Evolutionary conservation across 441 rosid species (phyloP).

Genomic region (Capsella rubella): DNA sequence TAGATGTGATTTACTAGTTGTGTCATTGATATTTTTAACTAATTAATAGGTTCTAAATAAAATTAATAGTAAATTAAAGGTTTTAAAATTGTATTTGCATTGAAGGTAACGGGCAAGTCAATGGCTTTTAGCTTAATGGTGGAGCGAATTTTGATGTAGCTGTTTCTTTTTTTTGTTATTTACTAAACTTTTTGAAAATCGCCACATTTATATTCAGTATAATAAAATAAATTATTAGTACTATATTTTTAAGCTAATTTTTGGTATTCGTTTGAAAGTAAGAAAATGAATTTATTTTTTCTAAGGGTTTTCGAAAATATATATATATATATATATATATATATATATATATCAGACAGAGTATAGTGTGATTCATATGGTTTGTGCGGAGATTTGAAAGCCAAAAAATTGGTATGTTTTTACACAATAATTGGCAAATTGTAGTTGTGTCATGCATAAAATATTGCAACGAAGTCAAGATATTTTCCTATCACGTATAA

Average conservation of each 20-base stretch:
- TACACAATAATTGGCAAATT: background rate
- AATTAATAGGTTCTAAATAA: background rate
- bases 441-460: constrained; percentile 27
- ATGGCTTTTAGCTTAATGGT: background rate
- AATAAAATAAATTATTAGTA: background rate
- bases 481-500: constrained; percentile 9
- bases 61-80: background rate
- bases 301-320: too few relatives aligned
- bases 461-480: constrained; percentile 16
- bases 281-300: background rate
- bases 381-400: constrained; percentile 9
- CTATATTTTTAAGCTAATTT: background rate
- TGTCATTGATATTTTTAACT: background rate
- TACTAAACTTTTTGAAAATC: constrained; percentile 27
- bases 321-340: too few relatives aligned
- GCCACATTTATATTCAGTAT: background rate
- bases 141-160: constrained; percentile 9
- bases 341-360: too few relatives aligned
- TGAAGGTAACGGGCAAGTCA: constrained; percentile 17
- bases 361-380: constrained; percentile 31
- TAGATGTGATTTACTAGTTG: constrained; percentile 24
- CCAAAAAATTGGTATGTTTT: background rate
- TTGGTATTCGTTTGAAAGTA: background rate
- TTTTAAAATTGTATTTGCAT: background rate
- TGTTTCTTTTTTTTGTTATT: constrained; percentile 22